A percentile compares a stretch with the other conserved stretches of the same genome.
phyloP scores from a whole-genome alignment of 352 stramenopile species.

The Elongisporangium undulatum region DNA sequence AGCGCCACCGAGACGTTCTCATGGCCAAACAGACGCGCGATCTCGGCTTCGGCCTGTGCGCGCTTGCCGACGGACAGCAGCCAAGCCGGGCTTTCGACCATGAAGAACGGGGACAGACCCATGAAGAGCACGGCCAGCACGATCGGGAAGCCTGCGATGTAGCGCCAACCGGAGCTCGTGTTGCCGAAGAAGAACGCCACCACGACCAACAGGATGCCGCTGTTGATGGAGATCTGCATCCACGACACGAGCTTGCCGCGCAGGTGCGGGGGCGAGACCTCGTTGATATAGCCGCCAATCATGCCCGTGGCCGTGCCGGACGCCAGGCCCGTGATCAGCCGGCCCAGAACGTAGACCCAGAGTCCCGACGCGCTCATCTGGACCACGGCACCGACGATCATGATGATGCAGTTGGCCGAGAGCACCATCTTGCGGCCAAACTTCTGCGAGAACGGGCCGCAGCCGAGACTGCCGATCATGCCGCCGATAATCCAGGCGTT shows the following conservation, averaged over 20 bases:
- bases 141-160: constrained; percentile 40
- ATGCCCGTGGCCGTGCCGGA: constrained; percentile 25
- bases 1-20: constrained; percentile 21
- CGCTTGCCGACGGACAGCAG: constrained; percentile 17
- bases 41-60: constrained; percentile 13
- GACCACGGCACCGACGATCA: constrained; percentile 24
- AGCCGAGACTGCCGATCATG: constrained; percentile 41
- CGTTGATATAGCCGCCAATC: constrained; percentile 29
- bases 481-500: constrained; percentile 50
- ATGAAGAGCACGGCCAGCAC: constrained; percentile 40
- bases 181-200: constrained; percentile 29
- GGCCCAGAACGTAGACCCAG: constrained; percentile 24
- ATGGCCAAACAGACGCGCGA: constrained; percentile 17
- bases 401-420: constrained; percentile 22
- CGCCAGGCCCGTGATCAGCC: constrained; percentile 34
- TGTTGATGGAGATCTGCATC: constrained; percentile 9
- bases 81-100: constrained; percentile 41
- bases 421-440: constrained; percentile 43
- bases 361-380: constrained; percentile 21
- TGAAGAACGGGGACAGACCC: constrained; percentile 27
- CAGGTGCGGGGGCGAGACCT: constrained; percentile 28
- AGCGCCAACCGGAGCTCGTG: constrained; percentile 36
- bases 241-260: constrained; percentile 4
- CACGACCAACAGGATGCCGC: constrained; percentile 14
- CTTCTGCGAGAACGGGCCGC: constrained; percentile 31